phyloP scores from a whole-genome alignment of 176 grass and related monocot genomes.

The Triticum timopheevii region DNA sequence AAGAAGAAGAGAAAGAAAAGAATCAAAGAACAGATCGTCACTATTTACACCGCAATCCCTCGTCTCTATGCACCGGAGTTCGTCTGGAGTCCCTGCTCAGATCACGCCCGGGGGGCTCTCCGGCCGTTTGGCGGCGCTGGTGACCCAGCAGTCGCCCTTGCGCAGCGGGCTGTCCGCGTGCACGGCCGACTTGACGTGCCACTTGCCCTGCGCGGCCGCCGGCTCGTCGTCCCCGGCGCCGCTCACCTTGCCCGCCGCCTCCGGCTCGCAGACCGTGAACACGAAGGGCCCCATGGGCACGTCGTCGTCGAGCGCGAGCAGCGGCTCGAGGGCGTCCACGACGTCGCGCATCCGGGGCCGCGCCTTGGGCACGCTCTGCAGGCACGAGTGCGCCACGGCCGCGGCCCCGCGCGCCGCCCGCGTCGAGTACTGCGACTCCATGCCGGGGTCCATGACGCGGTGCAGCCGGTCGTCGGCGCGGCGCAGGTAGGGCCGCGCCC shows the following conservation, averaged over 20 bases:
- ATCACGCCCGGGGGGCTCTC: constrained; percentile 26
- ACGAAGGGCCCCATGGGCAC: constrained; percentile 71
- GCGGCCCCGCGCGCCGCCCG: constrained; percentile 66
- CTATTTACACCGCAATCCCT: constrained; percentile 29
- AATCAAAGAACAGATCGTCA: constrained; percentile 16
- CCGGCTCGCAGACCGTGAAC: constrained; percentile 37
- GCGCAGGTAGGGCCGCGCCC: constrained; percentile 76
- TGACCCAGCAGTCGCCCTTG: constrained; percentile 34
- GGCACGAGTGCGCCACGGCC: constrained; percentile 62
- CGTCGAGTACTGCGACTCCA: constrained; percentile 58
- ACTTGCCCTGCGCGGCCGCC: constrained; percentile 38
- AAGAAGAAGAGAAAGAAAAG: constrained; percentile 31
- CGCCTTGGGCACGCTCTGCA: constrained; percentile 64
- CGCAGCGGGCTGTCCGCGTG: constrained; percentile 60
- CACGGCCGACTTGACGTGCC: constrained; percentile 56
- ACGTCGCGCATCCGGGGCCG: constrained; percentile 70
- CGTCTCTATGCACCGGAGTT: constrained; percentile 10
- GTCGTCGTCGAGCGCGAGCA: constrained; percentile 66
- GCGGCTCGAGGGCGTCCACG: constrained; percentile 71
- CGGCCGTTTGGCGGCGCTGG: constrained; percentile 31
- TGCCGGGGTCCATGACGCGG: constrained; percentile 71
- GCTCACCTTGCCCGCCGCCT: background rate
- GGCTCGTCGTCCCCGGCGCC: background rate
- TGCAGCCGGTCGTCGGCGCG: constrained; percentile 55
- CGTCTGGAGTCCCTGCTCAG: background rate